phyloP scores from a whole-genome alignment of 2,329 filamentous ascomycete species.

The Alternaria novae-zelandiae region DNA sequence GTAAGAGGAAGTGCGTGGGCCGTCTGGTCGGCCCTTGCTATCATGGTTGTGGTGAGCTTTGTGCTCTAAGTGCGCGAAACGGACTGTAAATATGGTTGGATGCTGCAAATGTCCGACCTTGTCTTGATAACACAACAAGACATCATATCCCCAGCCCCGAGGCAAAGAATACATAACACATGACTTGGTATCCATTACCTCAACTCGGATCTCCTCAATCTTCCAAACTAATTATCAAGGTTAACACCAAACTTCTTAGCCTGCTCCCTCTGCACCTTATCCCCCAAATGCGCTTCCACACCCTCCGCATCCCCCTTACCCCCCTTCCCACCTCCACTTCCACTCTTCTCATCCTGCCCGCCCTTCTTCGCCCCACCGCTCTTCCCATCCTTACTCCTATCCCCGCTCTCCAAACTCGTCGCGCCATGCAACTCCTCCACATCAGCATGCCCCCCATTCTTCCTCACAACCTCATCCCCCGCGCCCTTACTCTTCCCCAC shows the following conservation, averaged over 20 bases:
- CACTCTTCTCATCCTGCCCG: not conserved
- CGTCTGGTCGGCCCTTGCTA: not conserved
- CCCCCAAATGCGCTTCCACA: not conserved
- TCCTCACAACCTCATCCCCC: not conserved
- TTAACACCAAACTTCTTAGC: constrained; percentile 25
- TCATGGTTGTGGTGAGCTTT: not conserved
- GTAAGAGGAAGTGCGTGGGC: not conserved
- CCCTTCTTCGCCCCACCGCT: not conserved
- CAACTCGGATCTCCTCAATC: not conserved
- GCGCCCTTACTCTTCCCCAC: not conserved
- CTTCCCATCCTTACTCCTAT: not conserved
- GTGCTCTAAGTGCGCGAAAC: not conserved
- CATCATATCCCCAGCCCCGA: too few relatives aligned
- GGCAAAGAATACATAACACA: not conserved
- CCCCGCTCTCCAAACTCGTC: not conserved
- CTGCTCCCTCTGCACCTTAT: constrained; percentile 13
- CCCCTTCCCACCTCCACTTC: not conserved
- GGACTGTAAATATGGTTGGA: not conserved
- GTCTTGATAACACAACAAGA: not conserved
- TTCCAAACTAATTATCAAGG: not conserved
- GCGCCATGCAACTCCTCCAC: constrained; percentile 15
- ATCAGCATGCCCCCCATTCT: constrained; percentile 11
- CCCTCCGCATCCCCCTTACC: not conserved
- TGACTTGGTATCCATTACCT: not conserved
- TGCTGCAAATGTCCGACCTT: not conserved